Conservation (phyloP, 108 stramenopile genomes). For the Skeletonema menzelii region DNA sequence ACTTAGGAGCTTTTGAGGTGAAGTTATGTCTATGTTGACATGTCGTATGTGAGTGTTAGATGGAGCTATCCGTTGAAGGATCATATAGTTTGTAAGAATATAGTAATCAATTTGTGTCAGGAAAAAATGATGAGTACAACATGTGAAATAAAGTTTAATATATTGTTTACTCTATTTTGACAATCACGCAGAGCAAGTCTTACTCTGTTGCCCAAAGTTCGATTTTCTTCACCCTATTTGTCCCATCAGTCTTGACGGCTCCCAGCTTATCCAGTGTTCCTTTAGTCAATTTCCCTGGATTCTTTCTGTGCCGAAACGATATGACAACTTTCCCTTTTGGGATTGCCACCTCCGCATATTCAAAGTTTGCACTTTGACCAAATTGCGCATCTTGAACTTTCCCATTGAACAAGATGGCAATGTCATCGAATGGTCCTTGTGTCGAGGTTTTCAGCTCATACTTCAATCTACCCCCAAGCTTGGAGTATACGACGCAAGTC, state of each 20-base stretch:
- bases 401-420: conserved; percentile 33
- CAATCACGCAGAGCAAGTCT: background rate
- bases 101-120: background rate
- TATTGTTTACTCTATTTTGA: background rate
- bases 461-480: conserved; percentile 20
- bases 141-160: background rate
- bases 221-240: conserved; percentile 3
- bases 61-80: background rate
- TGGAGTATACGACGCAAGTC: conserved; percentile 20
- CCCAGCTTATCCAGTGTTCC: conserved; percentile 21
- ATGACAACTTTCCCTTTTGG: conserved; percentile 30
- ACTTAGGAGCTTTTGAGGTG: background rate
- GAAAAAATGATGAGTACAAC: background rate
- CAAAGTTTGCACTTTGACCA: conserved; percentile 22
- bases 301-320: conserved; percentile 40
- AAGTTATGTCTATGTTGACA: background rate
- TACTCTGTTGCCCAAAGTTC: background rate
- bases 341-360: conserved; percentile 10
- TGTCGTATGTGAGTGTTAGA: background rate
- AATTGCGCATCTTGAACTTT: conserved; percentile 13
- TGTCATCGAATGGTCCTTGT: conserved; percentile 40
- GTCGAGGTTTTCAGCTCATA: conserved; percentile 34
- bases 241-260: conserved; percentile 6
- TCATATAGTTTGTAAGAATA: background rate
- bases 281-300: conserved; percentile 31